Percentiles rank a stretch among this genome's conserved stretches.
Conservation (phyloP, 1,284 basidiomycete genomes). For the Fistulina hepatica region DNA sequence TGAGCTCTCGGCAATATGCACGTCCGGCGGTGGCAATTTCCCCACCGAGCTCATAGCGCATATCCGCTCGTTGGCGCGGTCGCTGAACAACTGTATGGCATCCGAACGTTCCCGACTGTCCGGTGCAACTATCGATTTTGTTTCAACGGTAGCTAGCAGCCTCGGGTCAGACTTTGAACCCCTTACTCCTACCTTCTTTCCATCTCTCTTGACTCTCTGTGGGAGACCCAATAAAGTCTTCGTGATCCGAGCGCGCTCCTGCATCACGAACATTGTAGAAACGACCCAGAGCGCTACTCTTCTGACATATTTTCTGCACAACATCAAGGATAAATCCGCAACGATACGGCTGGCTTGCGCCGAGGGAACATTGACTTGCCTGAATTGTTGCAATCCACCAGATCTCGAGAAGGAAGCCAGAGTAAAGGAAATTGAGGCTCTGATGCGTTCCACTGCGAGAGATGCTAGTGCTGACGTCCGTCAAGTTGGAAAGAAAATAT, state of each 20-base stretch:
- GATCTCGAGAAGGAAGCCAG: conserved; percentile 59
- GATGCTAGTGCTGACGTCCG: conserved; percentile 74
- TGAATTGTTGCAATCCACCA: conserved; percentile 66
- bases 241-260: conserved; percentile 49
- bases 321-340: conserved; percentile 60
- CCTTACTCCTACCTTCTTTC: conserved; percentile 58
- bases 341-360: conserved; percentile 52
- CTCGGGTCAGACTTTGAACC: conserved; percentile 58
- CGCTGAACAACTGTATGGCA: conserved; percentile 49
- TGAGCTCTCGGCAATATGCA: conserved; percentile 44
- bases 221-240: conserved; percentile 77
- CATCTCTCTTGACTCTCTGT: conserved; percentile 57
- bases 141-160: conserved; percentile 42
- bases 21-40: conserved; percentile 45
- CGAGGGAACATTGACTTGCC: conserved; percentile 52
- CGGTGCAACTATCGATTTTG: conserved; percentile 57
- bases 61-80: conserved; percentile 44
- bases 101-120: conserved; percentile 75
- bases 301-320: conserved; percentile 49
- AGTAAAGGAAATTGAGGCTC: conserved; percentile 54
- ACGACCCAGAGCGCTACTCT: conserved; percentile 61
- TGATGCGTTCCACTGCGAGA: conserved; percentile 56
- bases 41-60: conserved; percentile 42
- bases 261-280: conserved; percentile 53
- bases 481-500: conserved; percentile 57